These are phyloP conservation scores for Yueomyces sp. DNA, from an alignment of 1,139 yeast species.

Conservation along the genomic window DNA sequence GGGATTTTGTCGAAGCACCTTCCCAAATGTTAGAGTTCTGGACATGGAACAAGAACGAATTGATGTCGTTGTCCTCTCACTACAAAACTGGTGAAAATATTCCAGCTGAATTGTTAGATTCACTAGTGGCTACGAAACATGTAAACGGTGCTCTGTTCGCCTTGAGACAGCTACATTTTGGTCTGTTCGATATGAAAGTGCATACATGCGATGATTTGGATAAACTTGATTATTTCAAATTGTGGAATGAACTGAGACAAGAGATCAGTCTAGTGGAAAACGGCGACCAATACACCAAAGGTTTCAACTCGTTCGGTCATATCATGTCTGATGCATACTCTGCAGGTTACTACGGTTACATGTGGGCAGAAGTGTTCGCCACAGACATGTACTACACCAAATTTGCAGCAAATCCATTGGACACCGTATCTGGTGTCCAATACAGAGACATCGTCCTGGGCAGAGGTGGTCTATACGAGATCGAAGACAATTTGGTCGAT, in stretches of 20 bases:
- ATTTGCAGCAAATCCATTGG: conserved; percentile 58
- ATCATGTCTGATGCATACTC: conserved; percentile 70
- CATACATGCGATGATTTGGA: conserved; percentile 39
- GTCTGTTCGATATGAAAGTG: conserved; percentile 59
- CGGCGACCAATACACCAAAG: conserved; percentile 44
- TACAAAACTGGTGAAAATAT: conserved; percentile 49
- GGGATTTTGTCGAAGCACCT: conserved; percentile 87
- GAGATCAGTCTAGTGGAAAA: conserved; percentile 44
- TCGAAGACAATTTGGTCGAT: conserved; percentile 48
- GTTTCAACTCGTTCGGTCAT: conserved; percentile 72
- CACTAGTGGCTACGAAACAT: conserved; percentile 54
- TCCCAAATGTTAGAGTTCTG: conserved; percentile 83
- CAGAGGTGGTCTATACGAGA: conserved; percentile 65
- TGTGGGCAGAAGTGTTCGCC: conserved; percentile 79
- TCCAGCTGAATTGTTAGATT: conserved; percentile 44
- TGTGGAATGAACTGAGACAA: conserved; percentile 56
- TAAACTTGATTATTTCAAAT: conserved; percentile 34
- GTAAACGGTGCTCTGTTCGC: conserved; percentile 63
- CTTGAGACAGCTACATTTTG: conserved; percentile 67
- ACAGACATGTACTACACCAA: conserved; percentile 69
- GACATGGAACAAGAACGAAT: conserved; percentile 64
- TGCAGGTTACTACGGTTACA: conserved; percentile 76
- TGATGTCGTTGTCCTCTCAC: conserved; percentile 51
- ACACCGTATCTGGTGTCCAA: conserved; percentile 43
- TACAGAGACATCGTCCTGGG: conserved; percentile 61